A percentile compares a stretch with the other conserved stretches of the same genome.
These are phyloP conservation scores for Stachybotrys elegans DNA, from an alignment of 2,329 filamentous ascomycete species.

Conservation along the genomic window DNA sequence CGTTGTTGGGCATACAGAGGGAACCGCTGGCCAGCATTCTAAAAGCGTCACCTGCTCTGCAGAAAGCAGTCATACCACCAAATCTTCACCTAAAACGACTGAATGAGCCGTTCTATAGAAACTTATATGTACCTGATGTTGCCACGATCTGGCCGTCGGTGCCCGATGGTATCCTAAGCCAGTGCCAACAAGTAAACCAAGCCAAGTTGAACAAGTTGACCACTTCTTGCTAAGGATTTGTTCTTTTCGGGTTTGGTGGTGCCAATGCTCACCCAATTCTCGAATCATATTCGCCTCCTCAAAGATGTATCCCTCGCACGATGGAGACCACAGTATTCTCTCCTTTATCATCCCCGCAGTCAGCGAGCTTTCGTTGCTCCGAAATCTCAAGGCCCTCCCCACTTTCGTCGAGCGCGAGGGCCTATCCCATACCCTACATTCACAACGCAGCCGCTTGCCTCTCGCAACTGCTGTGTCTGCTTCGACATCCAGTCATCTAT, in stretches of 20 bases:
- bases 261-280: neutral
- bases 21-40: neutral
- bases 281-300: neutral
- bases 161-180: neutral
- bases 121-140: neutral
- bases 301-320: neutral
- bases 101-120: neutral
- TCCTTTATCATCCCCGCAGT: slow-evolving; percentile 6
- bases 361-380: slow-evolving; percentile 2
- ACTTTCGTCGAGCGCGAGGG: slow-evolving; percentile 12
- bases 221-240: neutral
- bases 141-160: neutral
- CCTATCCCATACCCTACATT: neutral
- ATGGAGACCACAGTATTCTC: neutral
- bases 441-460: neutral
- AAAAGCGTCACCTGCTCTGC: neutral
- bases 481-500: neutral
- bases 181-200: neutral
- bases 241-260: neutral
- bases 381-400: slow-evolving; percentile 25
- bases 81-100: neutral
- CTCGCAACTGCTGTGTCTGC: neutral
- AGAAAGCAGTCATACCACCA: neutral
- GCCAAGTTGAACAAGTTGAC: neutral
- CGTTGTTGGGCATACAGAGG: neutral